Evolutionary conservation across 306 rosid species (phyloP), one percentile per base, ranked within the genome.

Genomic region (Prunus mira): DNA sequence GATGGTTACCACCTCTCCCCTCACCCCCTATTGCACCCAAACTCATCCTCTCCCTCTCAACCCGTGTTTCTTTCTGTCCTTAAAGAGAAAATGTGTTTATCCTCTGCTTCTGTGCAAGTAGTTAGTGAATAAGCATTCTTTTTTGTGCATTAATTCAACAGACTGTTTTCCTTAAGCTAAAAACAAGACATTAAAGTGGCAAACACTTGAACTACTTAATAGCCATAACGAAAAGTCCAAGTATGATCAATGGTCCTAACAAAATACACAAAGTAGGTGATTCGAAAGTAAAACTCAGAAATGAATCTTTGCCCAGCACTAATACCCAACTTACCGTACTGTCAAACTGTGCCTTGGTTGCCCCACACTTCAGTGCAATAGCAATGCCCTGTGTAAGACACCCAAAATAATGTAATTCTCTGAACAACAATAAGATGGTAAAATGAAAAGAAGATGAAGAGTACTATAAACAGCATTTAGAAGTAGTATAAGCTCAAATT

Each of bases 341-440:
- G 83, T 95, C 99, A 85, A 95, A 88, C 76, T 95, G 99, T 69
- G 85, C 89, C 84, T 95, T 95, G 56, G 99, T 95, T 72, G 99
- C 99, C 79, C 97, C 97, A 76, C 91, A 90, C 86, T 95, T 95
- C 74, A 95, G 61, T 62, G 97, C 97, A 80, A 95, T 30, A 78
- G 97, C 96, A 61, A 95, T 86, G 41, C 98, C 98, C 98, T 95
- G 82, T 69, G 25, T 22, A 72, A 65, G 46, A 22, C 56, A 71
- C n/a, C 76, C 41, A 74, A 69, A 28, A 58, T 22, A 10, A 55
- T 24, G 34, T 68, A 45, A 60, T n/a, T n/a, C 24, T 49, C 43
- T 68, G 18, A 22, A 9, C 18, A 64, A 60, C 43, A 47, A 45
- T 58, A 50, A 51, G 10, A 76, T 38, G 63, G 9, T 34, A 3